These are phyloP conservation scores for Blastobotrys capitulatus DNA, from an alignment of 1,139 yeast genomes.

Conservation along the genomic window DNA sequence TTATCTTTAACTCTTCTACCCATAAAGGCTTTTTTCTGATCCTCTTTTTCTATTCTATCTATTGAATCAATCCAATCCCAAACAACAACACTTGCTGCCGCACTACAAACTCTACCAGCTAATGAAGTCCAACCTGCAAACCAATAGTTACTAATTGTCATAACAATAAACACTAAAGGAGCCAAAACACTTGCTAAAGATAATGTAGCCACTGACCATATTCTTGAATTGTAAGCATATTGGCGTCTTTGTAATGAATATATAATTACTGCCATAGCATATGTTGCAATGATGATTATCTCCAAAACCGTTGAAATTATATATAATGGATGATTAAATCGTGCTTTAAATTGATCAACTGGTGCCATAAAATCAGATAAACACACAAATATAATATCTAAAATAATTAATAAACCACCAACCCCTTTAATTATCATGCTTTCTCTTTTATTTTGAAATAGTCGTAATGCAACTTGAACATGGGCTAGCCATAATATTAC, in stretches of 20 bases:
- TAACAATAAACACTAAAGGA: slow-evolving; percentile 70
- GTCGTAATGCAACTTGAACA: slow-evolving; percentile 67
- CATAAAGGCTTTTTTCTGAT: slow-evolving; percentile 70
- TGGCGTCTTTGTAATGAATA: slow-evolving; percentile 54
- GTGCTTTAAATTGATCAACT: slow-evolving; percentile 20
- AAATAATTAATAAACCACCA: slow-evolving; percentile 53
- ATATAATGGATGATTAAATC: slow-evolving; percentile 13
- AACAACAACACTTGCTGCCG: slow-evolving; percentile 52
- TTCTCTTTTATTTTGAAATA: slow-evolving; percentile 65
- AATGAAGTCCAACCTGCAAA: slow-evolving; percentile 71
- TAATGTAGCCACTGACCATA: slow-evolving; percentile 52
- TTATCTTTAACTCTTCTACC: slow-evolving; percentile 54
- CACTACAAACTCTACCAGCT: slow-evolving; percentile 52
- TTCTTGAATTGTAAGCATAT: slow-evolving; percentile 46
- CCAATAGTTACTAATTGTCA: slow-evolving; percentile 72
- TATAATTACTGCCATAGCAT: slow-evolving; percentile 60
- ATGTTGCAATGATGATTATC: slow-evolving; percentile 66
- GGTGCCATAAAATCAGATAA: slow-evolving; percentile 20
- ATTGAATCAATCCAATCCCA: slow-evolving; percentile 91
- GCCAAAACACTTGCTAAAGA: slow-evolving; percentile 56
- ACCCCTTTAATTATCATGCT: slow-evolving; percentile 55
- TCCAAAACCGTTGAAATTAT: slow-evolving; percentile 72
- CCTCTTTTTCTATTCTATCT: slow-evolving; percentile 53
- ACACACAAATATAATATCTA: slow-evolving; percentile 26
- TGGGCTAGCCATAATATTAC: slow-evolving; percentile 67